Evolutionary conservation across 768 basidiomycete species (phyloP), one percentile per base, ranked within the genome.

Genomic region (Naganishia friedmannii): DNA sequence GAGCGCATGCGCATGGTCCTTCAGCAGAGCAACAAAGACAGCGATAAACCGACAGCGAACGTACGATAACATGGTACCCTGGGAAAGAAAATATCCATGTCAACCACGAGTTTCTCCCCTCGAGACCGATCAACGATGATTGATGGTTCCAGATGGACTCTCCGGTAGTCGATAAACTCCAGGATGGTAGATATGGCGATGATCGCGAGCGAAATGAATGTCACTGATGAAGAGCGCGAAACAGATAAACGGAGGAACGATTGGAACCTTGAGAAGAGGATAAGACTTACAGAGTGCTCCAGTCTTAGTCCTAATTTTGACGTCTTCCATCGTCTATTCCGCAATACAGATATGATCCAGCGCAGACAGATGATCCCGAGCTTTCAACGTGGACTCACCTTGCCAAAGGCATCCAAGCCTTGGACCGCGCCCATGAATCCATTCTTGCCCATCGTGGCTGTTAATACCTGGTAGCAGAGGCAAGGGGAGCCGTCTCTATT

Each of bases 391-490:
- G 34, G 29, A 48, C 46, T 19, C 21, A 95, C 95, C 89, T 98
- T 99, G 72, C 96, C 96, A 85, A 99, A 99, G 82, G 96, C 96
- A 85, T 99, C 96, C 66, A 98, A 86, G 79, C 93, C 92, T 80
- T 91, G 93, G 76, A 98, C 76, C 53, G 70, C 76, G 45, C 81
- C 81, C 69, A 83, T 77, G 42, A 82, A 70, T 39, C 82, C 82
- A 73, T 81, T 80, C 13, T 77, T 71, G 45, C 80, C 81, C 81
- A 82, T 83, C 53, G 32, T 68, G 53, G 48, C 48, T 51, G 23
- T n/a, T 51, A 21, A 51, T 51, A n/a, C 48, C 48, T 7, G 23
- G 6, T n/a, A 51, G n/a, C 48, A 51, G 23, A 51, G 48, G 23
- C 12, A 26, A 12, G n/a, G n/a, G 48, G 4, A 51, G n/a, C 48